Base-by-base conservation (phyloP, 306 rosid genomes). In the Prunus mume region DNA sequence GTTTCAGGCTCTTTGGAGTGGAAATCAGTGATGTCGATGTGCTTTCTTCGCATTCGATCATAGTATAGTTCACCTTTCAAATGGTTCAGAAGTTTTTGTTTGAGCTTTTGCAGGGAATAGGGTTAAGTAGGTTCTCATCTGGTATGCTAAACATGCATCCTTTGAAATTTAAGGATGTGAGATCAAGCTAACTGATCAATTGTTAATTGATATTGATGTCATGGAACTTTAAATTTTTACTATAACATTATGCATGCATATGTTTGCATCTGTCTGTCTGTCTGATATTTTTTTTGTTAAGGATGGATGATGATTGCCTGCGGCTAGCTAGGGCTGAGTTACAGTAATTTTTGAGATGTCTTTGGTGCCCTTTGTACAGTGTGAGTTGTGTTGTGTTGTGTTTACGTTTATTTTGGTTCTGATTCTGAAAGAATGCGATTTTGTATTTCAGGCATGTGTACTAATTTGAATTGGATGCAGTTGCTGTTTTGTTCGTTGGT, bases 21-120 rank as follows among this genome's bases (percentile, higher is more conserved):
- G 30, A 45, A 17, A 43, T 68, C 10, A n/a, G 28, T 14, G 24
- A 22, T 38, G 43, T 38, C 63, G 63, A 57, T 24, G 63, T 11
- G 63, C 28, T 38, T 38, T 38, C 43, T 38, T 38, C 63, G 0
- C 63, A 57, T 57, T 57, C 14, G 3, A 11, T n/a, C 28, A 2
- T 11, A 27, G 22, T 22, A 57, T 3, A 3, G 15, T 22, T 22
- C 63, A 67, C 54, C 54, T 55, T 67, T 8, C 47, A 46, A 38
- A 6, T 68, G 72, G 57, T 30, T 68, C 72, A 68, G 32, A 47
- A 14, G 43, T 24, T 68, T 68, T 68, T 68, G 72, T 45, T 68
- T 68, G 58, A 46, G 57, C 20, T 45, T 46, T 46, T 46, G 57
- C 54, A 49, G 57, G 72, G 38, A 68, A 46, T 68, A 57, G 22